Conservation (phyloP, 805 yeast genomes). For the Candida ortonii region DNA sequence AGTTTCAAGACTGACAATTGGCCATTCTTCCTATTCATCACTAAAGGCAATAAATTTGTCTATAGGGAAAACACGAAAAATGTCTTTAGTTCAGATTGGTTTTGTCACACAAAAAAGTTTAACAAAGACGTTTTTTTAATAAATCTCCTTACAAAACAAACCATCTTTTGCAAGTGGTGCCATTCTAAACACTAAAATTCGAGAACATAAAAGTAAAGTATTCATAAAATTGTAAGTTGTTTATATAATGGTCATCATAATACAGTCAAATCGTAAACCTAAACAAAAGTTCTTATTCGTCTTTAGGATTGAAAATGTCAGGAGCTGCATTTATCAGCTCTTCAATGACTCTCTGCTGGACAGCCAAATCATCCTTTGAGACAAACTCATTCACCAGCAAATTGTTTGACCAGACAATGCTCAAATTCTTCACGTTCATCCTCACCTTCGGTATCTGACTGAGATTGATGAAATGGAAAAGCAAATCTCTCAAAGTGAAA, state of each 20-base stretch:
- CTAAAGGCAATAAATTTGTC: no score
- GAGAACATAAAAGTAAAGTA: background rate
- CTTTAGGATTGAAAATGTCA: slow-evolving; percentile 55
- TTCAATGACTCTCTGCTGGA: slow-evolving; percentile 66
- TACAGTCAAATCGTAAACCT: background rate
- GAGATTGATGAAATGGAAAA: slow-evolving; percentile 64
- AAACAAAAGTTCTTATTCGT: slow-evolving; percentile 6
- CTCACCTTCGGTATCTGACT: slow-evolving; percentile 55
- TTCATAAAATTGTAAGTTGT: background rate
- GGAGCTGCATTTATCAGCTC: slow-evolving; percentile 80
- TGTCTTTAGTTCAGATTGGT: no score
- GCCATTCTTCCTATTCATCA: no score
- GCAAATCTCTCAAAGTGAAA: slow-evolving; percentile 79
- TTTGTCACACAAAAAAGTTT: no score
- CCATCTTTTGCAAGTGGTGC: no score
- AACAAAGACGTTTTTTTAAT: no score
- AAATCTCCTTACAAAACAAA: no score
- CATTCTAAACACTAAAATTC: no score
- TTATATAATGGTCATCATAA: background rate
- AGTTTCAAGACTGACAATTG: no score
- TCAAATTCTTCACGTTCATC: slow-evolving; percentile 78
- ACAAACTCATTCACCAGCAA: slow-evolving; percentile 64
- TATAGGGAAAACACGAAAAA: no score
- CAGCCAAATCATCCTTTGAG: slow-evolving; percentile 47
- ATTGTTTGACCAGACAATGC: slow-evolving; percentile 95